These are phyloP conservation scores for Linnemannia exigua DNA, from an alignment of 192 early-diverging fungal genomes.

Conservation along the genomic window DNA sequence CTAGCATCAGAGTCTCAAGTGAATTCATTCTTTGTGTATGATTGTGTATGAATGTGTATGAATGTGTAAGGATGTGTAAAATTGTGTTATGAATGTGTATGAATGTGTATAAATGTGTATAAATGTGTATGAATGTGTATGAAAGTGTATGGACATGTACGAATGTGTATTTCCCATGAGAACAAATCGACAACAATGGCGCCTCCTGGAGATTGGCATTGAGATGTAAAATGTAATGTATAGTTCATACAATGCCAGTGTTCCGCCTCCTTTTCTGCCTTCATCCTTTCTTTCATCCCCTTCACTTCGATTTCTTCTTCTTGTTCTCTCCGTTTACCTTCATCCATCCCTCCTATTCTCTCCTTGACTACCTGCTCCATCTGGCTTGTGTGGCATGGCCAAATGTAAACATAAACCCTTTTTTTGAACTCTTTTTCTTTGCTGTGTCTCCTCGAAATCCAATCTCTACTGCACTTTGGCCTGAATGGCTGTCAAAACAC, in stretches of 20 bases:
- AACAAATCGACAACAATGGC: background rate
- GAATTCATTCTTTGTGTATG: background rate
- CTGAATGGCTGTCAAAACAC: background rate
- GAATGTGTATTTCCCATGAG: background rate
- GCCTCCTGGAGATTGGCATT: background rate
- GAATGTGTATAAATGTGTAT: too few species aligned
- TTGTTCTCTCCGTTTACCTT: too few species aligned
- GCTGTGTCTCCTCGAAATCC: conserved; percentile 1
- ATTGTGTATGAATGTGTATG: background rate
- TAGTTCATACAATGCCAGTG: background rate
- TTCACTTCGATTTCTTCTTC: background rate
- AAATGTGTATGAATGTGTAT: too few species aligned
- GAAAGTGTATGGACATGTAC: too few species aligned
- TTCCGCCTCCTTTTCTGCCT: conserved; percentile 1
- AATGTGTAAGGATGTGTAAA: too few species aligned
- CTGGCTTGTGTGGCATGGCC: background rate
- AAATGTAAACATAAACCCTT: background rate
- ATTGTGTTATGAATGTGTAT: too few species aligned
- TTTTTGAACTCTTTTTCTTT: background rate
- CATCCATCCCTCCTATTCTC: background rate
- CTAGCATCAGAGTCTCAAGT: background rate
- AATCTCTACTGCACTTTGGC: background rate
- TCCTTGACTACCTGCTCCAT: background rate
- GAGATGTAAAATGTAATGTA: background rate
- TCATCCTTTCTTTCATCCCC: background rate